Evolutionary conservation across 2,329 filamentous ascomycete genomes (phyloP), one percentile per base, ranked within the genome.

Genomic region (Diaporthe aspalathi): DNA sequence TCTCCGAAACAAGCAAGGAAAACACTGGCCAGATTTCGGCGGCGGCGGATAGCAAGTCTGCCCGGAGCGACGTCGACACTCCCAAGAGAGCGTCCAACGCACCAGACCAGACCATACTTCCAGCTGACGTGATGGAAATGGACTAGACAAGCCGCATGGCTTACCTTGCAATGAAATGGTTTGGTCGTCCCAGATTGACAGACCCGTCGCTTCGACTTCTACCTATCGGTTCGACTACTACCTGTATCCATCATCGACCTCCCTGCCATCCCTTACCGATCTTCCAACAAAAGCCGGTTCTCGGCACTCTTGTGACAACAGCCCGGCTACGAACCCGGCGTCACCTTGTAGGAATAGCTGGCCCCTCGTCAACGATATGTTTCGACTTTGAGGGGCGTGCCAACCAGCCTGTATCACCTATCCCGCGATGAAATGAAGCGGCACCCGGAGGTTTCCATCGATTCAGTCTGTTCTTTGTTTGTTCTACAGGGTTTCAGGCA

Each of bases 1-100:
- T 67, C 12, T 65, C 72, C 17, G 69, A 73, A 49, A 56, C 53
- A n/a, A 9, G 17, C 17, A 73, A 69, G 52, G 68, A 73, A 16
- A 32, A 43, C 8, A 52, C 53, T 24, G 71, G 65, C 11, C 43
- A 66, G 43, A 16, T 69, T 32, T 20, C 29, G 14, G 24, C 67
- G 4, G 17, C 60, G 20, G 45, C 66, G 4, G 29, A 24, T 22
- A 47, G 38, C 53, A 72, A 68, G 47, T 49, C 63, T 38, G 35
- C 54, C 24, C 16, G 11, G 16, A 68, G 62, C n/a, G 63, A 56
- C 54, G 60, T 71, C 8, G 54, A 68, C 63, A 72, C 54, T 16
- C 71, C 71, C 7, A 54, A 68, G 68, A 70, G 62, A 11, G 57
- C 57, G 35, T n/a, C 50, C 12, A 45, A 52, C 8, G 56, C 43